These are phyloP conservation scores for Flagelloscypha sp. DNA, from an alignment of 768 basidiomycete genomes.

Conservation along the genomic window DNA sequence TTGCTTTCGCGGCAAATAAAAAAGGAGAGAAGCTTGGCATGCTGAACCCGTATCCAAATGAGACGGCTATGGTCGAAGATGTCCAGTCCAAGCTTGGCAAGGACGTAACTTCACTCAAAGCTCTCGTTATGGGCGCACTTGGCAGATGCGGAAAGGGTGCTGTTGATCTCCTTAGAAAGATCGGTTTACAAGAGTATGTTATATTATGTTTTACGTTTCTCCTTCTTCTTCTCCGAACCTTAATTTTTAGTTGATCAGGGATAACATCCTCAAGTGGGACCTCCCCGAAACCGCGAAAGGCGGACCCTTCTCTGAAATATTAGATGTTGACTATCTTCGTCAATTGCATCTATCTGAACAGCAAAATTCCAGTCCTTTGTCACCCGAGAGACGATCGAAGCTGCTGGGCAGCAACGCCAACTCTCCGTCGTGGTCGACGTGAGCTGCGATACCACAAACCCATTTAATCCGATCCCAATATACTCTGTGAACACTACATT, in stretches of 20 bases:
- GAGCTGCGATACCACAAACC: slow-evolving; percentile 98
- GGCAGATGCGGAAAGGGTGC: slow-evolving; percentile 94
- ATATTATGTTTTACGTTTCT: background rate
- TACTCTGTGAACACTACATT: slow-evolving; percentile 94
- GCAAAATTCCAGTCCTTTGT: slow-evolving; percentile 80
- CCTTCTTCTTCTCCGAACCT: slow-evolving; percentile 4
- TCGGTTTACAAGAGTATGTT: slow-evolving; percentile 87
- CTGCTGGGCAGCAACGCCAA: slow-evolving; percentile 58
- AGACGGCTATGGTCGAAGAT: slow-evolving; percentile 69
- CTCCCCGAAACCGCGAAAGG: slow-evolving; percentile 94
- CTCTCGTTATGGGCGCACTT: slow-evolving; percentile 91
- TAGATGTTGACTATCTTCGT: slow-evolving; percentile 96
- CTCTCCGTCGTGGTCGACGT: slow-evolving; percentile 90
- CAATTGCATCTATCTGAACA: slow-evolving; percentile 98
- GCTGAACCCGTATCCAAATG: slow-evolving; percentile 78
- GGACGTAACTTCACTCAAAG: slow-evolving; percentile 67
- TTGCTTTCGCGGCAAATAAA: slow-evolving; percentile 66
- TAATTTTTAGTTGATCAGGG: slow-evolving; percentile 35
- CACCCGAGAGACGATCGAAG: slow-evolving; percentile 57
- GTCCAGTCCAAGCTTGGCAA: slow-evolving; percentile 63
- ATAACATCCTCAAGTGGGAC: slow-evolving; percentile 97
- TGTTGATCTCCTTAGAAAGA: slow-evolving; percentile 90
- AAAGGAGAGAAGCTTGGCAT: slow-evolving; percentile 52
- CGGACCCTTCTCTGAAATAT: slow-evolving; percentile 91
- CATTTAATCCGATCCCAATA: slow-evolving; percentile 95